phyloP scores from a whole-genome alignment of 2,329 filamentous ascomycete genomes.

The Shiraia sp. region DNA sequence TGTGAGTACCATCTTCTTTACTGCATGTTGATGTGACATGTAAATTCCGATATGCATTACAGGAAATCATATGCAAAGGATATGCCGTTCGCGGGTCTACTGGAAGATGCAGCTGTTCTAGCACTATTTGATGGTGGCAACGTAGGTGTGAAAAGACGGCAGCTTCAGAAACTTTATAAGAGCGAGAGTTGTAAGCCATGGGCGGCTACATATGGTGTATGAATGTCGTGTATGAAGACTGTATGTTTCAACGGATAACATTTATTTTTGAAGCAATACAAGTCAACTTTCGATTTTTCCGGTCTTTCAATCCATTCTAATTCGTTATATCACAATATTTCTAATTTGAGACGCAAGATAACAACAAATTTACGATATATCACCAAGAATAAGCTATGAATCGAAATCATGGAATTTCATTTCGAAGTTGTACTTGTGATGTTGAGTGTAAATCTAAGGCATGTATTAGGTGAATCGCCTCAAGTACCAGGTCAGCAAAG shows the following conservation, averaged over 20 bases:
- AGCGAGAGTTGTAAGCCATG: slow-evolving; percentile 53
- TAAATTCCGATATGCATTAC: slow-evolving; percentile 8
- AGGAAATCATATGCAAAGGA: slow-evolving; percentile 47
- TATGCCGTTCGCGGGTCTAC: slow-evolving; percentile 60
- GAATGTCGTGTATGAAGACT: slow-evolving; percentile 57
- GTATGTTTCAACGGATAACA: too few relatives aligned
- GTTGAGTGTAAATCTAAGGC: too few relatives aligned
- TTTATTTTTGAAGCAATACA: too few relatives aligned
- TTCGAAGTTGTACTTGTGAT: too few relatives aligned
- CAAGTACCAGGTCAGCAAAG: too few relatives aligned
- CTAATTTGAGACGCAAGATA: too few relatives aligned
- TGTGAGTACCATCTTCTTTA: slow-evolving; percentile 43
- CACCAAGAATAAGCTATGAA: too few relatives aligned
- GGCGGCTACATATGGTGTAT: slow-evolving; percentile 30
- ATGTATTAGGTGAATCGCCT: too few relatives aligned
- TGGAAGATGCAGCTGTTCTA: slow-evolving; percentile 88
- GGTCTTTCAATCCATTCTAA: slow-evolving; percentile 69
- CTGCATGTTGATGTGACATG: neutral
- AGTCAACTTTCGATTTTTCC: slow-evolving; percentile 69
- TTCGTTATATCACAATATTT: too few relatives aligned
- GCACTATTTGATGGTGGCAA: slow-evolving; percentile 73
- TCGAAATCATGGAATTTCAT: too few relatives aligned
- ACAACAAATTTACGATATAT: too few relatives aligned
- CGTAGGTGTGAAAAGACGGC: slow-evolving; percentile 55
- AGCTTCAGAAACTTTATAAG: slow-evolving; percentile 53